phyloP scores from a whole-genome alignment of 2,329 filamentous ascomycete genomes.

The Grosmannia clavigera region DNA sequence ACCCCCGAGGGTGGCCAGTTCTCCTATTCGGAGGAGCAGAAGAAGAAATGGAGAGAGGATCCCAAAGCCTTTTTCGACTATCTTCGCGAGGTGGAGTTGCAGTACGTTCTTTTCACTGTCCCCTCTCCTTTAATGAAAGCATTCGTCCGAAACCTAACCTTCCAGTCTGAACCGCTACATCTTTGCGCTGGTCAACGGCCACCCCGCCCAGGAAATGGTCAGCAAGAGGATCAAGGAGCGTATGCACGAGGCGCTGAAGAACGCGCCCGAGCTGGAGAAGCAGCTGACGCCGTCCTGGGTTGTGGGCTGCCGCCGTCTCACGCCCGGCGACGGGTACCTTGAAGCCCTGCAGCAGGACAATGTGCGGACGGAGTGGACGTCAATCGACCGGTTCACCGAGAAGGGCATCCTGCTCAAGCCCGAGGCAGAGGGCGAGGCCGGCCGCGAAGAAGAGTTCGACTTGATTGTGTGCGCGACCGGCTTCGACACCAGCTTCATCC shows the following conservation, averaged over 20 bases:
- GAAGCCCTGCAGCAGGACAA: constrained; percentile 29
- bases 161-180: constrained; percentile 23
- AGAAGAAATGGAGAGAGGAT: neutral
- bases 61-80: neutral
- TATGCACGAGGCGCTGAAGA: constrained; percentile 18
- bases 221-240: constrained; percentile 24
- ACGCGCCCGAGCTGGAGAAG: constrained; percentile 28
- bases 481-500: constrained; percentile 18
- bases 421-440: constrained; percentile 16
- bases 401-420: constrained; percentile 15
- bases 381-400: constrained; percentile 23
- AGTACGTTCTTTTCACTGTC: neutral
- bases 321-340: constrained; percentile 28
- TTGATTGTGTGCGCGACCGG: constrained; percentile 24
- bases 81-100: neutral
- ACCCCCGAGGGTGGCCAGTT: neutral
- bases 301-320: constrained; percentile 29
- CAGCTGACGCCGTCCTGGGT: constrained; percentile 29
- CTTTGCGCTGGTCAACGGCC: constrained; percentile 21
- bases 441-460: constrained; percentile 15
- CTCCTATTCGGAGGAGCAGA: neutral
- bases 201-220: constrained; percentile 19
- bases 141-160: constrained; percentile 13
- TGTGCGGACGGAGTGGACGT: constrained; percentile 25
- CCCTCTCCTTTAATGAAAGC: neutral